A percentile compares a stretch with the other conserved stretches of the same genome.
Evolutionary conservation across 495 filamentous ascomycete genomes (phyloP).

Genomic region (Trichocladium uniseriatum): DNA sequence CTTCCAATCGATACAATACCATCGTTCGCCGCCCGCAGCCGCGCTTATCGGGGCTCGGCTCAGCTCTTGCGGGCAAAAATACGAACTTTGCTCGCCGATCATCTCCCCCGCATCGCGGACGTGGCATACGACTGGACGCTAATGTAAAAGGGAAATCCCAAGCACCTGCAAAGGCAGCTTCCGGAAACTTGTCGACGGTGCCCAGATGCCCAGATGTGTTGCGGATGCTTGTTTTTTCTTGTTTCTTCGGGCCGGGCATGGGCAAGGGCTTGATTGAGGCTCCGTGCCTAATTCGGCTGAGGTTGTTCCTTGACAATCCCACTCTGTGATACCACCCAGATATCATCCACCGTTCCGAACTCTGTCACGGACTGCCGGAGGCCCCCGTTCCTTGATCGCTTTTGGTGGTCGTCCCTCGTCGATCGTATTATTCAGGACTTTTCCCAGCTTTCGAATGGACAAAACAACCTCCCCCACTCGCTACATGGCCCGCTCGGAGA

Average conservation of each 20-base stretch:
- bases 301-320: slow-evolving; percentile 3
- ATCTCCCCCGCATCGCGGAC: no score
- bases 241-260: slow-evolving; percentile 2
- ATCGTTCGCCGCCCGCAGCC: background rate
- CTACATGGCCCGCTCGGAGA: slow-evolving; percentile 11
- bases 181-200: no score
- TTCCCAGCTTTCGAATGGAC: slow-evolving; percentile 20
- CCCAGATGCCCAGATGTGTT: background rate
- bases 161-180: no score
- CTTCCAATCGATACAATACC: background rate
- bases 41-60: no score
- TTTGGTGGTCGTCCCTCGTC: slow-evolving; percentile 21
- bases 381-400: slow-evolving; percentile 2
- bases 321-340: slow-evolving; percentile 5
- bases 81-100: no score
- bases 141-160: no score
- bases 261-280: slow-evolving; percentile 11
- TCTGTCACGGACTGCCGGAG: slow-evolving; percentile 11
- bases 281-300: background rate
- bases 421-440: slow-evolving; percentile 23
- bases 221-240: background rate
- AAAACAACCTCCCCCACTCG: slow-evolving; percentile 12
- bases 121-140: no score
- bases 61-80: no score
- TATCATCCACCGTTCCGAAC: background rate